Evolutionary conservation across 768 basidiomycete species (phyloP), one percentile per base, ranked within the genome.

Genomic region (Daedaleopsis sinensis): DNA sequence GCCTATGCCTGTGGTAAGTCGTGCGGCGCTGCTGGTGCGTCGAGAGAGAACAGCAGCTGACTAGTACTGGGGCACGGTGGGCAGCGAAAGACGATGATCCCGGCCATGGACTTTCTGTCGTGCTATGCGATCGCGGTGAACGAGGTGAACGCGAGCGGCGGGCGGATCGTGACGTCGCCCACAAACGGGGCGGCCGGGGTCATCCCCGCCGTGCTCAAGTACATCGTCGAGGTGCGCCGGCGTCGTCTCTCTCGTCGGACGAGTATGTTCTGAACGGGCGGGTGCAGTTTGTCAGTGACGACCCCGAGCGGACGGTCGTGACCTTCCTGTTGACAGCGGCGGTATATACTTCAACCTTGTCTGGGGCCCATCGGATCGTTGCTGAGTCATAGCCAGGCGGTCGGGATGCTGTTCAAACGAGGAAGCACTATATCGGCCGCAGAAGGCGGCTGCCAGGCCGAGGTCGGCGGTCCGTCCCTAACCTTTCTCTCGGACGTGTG

Each of bases 371-470:
- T 36, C 36, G 7, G 21, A 15, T 56, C 38, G 19, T 27, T 60
- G 58, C 52, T 52, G 36, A 37, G 39, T 52, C 10, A 32, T 19
- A 54, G 24, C 4, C 46, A 92, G 90, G 90, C 95, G 10, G 77
- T 96, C 55, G 94, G 96, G 16, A 97, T 97, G 95, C 78, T 97
- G 36, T 96, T 94, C 80, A 98, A 98, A 73, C 86, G 96, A 61
- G 94, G 95, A n/a, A 94, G 93, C 63, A 96, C 96, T 1, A 97
- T 98, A 53, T 93, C 91, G 50, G 96, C 96, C 15, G 95, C 96
- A 0, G 96, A 98, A 75, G 96, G 96, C 19, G 94, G 88, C 12
- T 96, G 94, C 73, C 93, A 94, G 77, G 94, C 94, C 19, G 94
- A 96, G 78, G 96, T 98, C 5, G 96, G 96, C 72, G 90, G 90